These are phyloP conservation scores for Tuber magnatum DNA, from an alignment of 495 filamentous ascomycete genomes.

Conservation along the genomic window DNA sequence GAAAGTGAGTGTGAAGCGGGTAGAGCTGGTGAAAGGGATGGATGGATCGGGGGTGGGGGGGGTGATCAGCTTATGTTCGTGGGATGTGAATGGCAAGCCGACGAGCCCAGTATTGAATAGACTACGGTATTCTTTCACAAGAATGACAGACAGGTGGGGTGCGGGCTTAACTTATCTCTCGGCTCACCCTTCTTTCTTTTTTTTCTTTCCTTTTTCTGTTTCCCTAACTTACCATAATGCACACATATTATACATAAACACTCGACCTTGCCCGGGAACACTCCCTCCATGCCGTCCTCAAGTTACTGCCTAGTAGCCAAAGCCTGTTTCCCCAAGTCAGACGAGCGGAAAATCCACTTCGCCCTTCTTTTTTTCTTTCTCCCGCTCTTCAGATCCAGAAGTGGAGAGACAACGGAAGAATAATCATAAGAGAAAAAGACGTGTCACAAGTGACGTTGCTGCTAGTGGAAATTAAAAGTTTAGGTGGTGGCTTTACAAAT, in stretches of 20 bases:
- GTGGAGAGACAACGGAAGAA: background rate
- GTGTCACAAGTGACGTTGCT: background rate
- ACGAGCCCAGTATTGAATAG: background rate
- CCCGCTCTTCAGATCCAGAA: background rate
- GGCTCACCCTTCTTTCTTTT: background rate
- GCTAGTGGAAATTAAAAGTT: no score
- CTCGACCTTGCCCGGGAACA: background rate
- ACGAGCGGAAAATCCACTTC: background rate
- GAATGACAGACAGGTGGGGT: background rate
- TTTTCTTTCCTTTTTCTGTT: background rate
- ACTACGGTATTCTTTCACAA: background rate
- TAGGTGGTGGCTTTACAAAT: background rate
- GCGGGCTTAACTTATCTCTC: background rate
- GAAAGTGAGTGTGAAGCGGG: no score
- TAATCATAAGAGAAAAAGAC: background rate
- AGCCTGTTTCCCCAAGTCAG: background rate
- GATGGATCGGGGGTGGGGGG: no score
- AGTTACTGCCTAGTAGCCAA: no score
- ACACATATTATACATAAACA: no score
- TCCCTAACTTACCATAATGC: background rate
- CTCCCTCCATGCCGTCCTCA: background rate
- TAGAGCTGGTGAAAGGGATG: no score
- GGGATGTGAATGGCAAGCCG: background rate
- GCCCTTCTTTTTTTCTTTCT: background rate
- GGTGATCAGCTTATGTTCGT: background rate